phyloP scores from a whole-genome alignment of 495 filamentous ascomycete genomes.

The Trichoderma erinaceum region DNA sequence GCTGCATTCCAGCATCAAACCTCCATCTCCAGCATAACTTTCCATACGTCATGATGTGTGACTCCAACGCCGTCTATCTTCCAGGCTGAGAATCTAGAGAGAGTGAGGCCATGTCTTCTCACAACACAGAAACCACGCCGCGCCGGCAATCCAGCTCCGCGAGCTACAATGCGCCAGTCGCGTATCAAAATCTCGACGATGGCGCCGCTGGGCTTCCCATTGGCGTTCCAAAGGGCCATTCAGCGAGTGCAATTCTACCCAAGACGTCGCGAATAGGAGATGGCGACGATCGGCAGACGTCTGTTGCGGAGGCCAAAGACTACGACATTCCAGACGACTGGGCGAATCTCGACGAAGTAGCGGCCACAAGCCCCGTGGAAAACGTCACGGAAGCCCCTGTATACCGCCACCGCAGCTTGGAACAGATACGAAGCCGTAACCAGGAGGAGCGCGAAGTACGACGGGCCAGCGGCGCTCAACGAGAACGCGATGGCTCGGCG shows the following conservation, averaged over 20 bases:
- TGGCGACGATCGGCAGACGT: background rate
- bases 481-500: background rate
- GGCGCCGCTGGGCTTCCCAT: background rate
- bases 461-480: background rate
- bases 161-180: constrained; percentile 19
- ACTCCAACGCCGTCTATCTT: background rate
- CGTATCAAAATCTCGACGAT: constrained; percentile 20
- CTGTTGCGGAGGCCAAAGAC: background rate
- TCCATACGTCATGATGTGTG: background rate
- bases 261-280: background rate
- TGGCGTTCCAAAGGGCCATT: background rate
- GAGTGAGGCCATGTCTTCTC: background rate
- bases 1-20: background rate
- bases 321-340: constrained; percentile 35
- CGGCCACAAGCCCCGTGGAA: constrained; percentile 26
- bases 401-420: constrained; percentile 26
- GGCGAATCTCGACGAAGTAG: constrained; percentile 36
- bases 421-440: constrained; percentile 25
- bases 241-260: background rate
- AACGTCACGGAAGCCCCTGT: constrained; percentile 26
- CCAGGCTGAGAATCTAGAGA: background rate
- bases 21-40: background rate
- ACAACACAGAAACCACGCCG: background rate
- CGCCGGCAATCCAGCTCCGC: background rate
- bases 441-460: constrained; percentile 20